phyloP scores from a whole-genome alignment of 2,329 filamentous ascomycete species.

The Pseudogymnoascus sp. region DNA sequence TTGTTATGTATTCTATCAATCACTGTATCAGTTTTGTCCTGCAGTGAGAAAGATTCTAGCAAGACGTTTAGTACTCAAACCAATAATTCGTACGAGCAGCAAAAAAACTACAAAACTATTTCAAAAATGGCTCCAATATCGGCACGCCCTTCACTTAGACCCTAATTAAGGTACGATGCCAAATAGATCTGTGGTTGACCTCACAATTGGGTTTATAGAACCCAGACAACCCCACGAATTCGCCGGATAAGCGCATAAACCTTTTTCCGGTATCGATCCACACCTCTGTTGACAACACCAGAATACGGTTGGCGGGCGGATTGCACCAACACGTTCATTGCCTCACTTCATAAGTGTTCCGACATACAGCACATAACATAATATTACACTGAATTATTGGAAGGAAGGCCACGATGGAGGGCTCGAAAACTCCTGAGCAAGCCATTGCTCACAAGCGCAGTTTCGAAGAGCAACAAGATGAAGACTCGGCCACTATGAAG shows the following conservation, averaged over 20 bases:
- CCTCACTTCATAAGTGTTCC: not conserved
- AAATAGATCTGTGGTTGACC: not conserved
- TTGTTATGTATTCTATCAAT: not conserved
- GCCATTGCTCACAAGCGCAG: conserved; percentile 8
- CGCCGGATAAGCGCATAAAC: not conserved
- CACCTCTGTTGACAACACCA: not conserved
- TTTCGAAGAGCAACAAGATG: conserved; percentile 25
- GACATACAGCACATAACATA: not conserved
- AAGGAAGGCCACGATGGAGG: not conserved
- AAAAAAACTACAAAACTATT: not conserved
- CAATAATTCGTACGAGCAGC: not conserved
- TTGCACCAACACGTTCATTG: conserved; percentile 1
- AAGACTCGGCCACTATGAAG: conserved; percentile 56
- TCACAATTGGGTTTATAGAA: not conserved
- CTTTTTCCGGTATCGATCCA: not conserved
- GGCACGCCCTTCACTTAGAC: not conserved
- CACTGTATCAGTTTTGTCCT: not conserved
- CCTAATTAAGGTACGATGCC: not conserved
- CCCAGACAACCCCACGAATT: not conserved
- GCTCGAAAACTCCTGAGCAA: conserved; percentile 6
- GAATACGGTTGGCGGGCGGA: conserved; percentile 6
- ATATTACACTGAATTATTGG: not conserved
- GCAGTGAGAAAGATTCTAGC: not conserved
- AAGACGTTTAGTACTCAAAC: not conserved
- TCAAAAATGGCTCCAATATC: not conserved